Base-by-base conservation (phyloP, 306 rosid species). In the Senna tora region DNA sequence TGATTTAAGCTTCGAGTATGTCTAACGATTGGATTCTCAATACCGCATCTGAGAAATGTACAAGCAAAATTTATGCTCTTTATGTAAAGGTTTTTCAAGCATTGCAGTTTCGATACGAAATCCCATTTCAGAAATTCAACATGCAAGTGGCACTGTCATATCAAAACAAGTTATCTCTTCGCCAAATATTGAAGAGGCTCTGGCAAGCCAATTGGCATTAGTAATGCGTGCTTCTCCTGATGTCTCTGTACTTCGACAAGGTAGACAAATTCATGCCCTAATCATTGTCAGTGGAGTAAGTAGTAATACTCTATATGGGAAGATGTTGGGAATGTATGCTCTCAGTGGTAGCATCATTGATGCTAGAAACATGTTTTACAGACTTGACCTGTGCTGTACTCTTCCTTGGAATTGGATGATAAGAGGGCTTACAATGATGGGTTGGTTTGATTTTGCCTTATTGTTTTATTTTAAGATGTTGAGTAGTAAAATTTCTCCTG, bases 371-470 rank as follows among this genome's bases (percentile, higher is more conserved):
- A n/a, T 84, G 76, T 87, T 92, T 82, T 86, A 76, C 73, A 64
- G 70, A 62, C 86, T 89, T 51, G 80, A 84, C 11, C 79, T 84
- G 56, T 72, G 82, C 49, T 78, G 53, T 58, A 25, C 87, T 70
- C 87, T 80, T 54, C 83, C 94, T 32, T 92, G 97, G 97, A 92
- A 87, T 81, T 89, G 89, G 92, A 86, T 89, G 85, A 89, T 92
- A 69, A 89, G 92, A 72, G 93, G 84, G 62, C 85, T 84, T 78
- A 55, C 84, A 39, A 73, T 76, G 81, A 56, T 77, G 87, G 89
- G 92, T 25, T 66, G 74, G 85, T 86, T 78, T 76, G 76, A 87
- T 57, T 73, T 78, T 76, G 82, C 92, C 39, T 42, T 92, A 69
- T 69, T 86, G 54, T 87, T 92, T 75, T 89, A 86, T 87, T 87